Evolutionary conservation across 495 filamentous ascomycete species (phyloP), one percentile per base, ranked within the genome.

Genomic region (Copromyces sp.): DNA sequence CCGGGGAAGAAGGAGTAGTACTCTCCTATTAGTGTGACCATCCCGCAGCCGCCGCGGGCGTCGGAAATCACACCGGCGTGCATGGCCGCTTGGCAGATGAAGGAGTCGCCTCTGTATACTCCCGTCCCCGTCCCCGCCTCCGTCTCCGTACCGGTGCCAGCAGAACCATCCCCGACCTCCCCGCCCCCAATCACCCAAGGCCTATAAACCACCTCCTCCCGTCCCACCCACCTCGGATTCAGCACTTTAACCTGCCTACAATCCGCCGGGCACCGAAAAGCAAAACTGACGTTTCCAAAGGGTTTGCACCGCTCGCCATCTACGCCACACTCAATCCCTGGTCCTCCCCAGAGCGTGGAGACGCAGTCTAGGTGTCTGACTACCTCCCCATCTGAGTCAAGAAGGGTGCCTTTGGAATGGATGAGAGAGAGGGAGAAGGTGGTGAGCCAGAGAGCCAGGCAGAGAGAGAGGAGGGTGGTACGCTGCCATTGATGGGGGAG

Each of bases 221-320:
- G 87, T 8, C 93, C 93, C 32, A 95, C 90, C 3, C 89, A 88
- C 74, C 90, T 85, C 16, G 91, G 90, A 72, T 93, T 90, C 45
- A 92, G 80, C 11, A 94, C 84, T 73, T 85, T 85, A n/a, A 86
- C 81, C 72, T 86, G 83, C 32, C 82, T 83, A 78, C 93, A 97
- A 75, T 90, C 90, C 2, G 90, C 90, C 37, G 92, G 91, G 76
- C 93, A 97, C 65, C 91, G 86, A 77, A 97, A 95, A n/a, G 91
- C 84, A 72, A 92, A 85, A 3, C 84, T 86, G 68, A 84, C 84
- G 74, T 89, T 88, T 37, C 85, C 83, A 75, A 95, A 97, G 0
- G 93, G 93, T 24, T 89, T 87, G 81, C 93, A 97, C 74, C 88
- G 82, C 68, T 89, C 88, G 20, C 93, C 93, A 76, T 95, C 88